Evolutionary conservation across 1,139 yeast genomes (phyloP), one percentile per base, ranked within the genome.

Genomic region (Hemisphaericaspora xylofermentans): DNA sequence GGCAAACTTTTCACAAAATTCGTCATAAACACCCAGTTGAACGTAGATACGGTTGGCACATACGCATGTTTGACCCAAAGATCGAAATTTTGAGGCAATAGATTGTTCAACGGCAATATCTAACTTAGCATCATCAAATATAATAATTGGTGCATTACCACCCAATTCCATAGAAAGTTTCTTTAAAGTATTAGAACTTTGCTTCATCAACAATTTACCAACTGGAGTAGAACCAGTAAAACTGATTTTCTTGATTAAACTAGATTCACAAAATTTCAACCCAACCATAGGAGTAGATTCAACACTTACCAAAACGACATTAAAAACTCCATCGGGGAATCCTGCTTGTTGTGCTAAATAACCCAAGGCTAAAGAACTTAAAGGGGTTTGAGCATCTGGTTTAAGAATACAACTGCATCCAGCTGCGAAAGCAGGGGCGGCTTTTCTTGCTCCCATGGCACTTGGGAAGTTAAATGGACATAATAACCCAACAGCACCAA

Each of bases 61-160:
- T 33, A 94, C 88, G 70, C 97, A 89, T 40, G 88, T 84, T 65
- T 89, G 96, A 34, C 97, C 97, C 77, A 74, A 84, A 69, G 69
- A 83, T 73, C 69, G 83, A 68, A 60, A 84, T 68, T 56, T 78
- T 66, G 59, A 84, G 57, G 61, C 82, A 68, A 66, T 78, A 66
- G 58, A 67, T 56, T 74, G 80, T 41, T 62, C 68, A 39, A 74
- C 69, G 1, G 80, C 80, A 40, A 65, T 62, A 32, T 71, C 76
- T 13, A 75, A 51, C 45, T 74, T 68, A 7, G 78, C 78, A 53
- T 74, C 80, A 32, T 71, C 67, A 48, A 74, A 69, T 3, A 75
- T 66, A 35, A 75, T 63, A 39, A 74, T 61, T 2, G 80, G 80
- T 5, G 79, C 77, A 55, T 75, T 75, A 17, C 80, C 80, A 35